Conservation (phyloP, 1,139 yeast genomes). For the Meyerozyma athensensis region DNA sequence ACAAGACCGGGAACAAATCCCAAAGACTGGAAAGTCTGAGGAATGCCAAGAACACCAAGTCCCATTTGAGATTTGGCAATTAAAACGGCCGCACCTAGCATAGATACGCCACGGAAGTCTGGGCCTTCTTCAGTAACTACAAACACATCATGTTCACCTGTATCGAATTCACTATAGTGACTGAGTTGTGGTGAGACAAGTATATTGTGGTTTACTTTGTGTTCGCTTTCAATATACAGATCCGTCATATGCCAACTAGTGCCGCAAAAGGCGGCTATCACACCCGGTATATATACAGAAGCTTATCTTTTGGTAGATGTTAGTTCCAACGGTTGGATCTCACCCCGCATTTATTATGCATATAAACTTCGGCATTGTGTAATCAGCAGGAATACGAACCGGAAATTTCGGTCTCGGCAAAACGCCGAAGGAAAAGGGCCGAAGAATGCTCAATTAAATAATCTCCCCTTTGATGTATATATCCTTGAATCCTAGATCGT, state of each 20-base stretch:
- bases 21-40: constrained; percentile 9
- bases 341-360: too few species aligned
- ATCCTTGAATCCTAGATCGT: not conserved
- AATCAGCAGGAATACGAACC: too few species aligned
- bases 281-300: not conserved
- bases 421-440: not conserved
- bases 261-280: not conserved
- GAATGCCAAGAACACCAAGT: constrained; percentile 11
- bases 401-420: not conserved
- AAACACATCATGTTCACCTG: constrained; percentile 4
- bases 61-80: constrained; percentile 12
- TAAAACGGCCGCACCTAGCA: constrained; percentile 11
- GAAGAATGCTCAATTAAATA: not conserved
- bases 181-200: not conserved
- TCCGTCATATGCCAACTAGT: not conserved
- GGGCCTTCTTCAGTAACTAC: constrained; percentile 8
- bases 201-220: not conserved
- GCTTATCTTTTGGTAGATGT: not conserved
- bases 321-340: not conserved
- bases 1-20: constrained; percentile 11
- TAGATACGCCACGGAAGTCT: constrained; percentile 11
- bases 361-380: too few species aligned
- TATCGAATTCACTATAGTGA: constrained; percentile 1
- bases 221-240: not conserved
- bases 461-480: not conserved